Base-by-base conservation (phyloP, 208 protist species). In the Leishmania guyanensis region DNA sequence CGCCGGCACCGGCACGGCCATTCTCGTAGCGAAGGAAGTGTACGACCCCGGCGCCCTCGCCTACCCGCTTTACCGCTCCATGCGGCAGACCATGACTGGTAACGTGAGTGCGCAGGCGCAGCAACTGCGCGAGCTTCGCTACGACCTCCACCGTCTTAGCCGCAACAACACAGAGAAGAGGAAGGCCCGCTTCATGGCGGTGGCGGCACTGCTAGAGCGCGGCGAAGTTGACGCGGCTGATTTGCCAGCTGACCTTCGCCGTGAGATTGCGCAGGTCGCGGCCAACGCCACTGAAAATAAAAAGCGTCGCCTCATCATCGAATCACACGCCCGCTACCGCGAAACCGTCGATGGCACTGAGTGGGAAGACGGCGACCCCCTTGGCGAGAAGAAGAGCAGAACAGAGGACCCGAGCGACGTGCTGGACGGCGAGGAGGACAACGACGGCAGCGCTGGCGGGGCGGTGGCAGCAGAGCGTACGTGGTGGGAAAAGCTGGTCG, bases 401-500 rank as follows among this genome's bases (percentile, higher is more conserved):
- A 66, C 72, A 12, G 93, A 97, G 70, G 89, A 95, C 54, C 66
- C 78, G 20, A 54, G 84, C 43, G 89, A 91, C 78, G 53, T 88
- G 22, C 26, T 89, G 4, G 86, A 86, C 1, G 89, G 90, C 54
- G 93, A 94, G 75, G 86, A 93, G 65, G 86, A 87, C 26, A 78
- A 79, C 17, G 88, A 82, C 46, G 75, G 81, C 46, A 76, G 33
- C 71, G 77, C 50, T 22, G 75, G 26, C 0, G 65, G 69, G 39
- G 65, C 73, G 20, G 79, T n/a, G 12, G 39, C 66, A 16, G 71
- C 75, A 39, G 36, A 80, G 43, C 86, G 86, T 22, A 96, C 94
- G 76, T 97, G 94, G 94, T 97, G 92, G 91, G 94, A 97, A 82
- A 85, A 86, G 79, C 88, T 96, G 60, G 90, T 96, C 29, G 94